Evolutionary conservation across 164 flowering plant species (phyloP).

Genomic region (Umbellularia californica): DNA sequence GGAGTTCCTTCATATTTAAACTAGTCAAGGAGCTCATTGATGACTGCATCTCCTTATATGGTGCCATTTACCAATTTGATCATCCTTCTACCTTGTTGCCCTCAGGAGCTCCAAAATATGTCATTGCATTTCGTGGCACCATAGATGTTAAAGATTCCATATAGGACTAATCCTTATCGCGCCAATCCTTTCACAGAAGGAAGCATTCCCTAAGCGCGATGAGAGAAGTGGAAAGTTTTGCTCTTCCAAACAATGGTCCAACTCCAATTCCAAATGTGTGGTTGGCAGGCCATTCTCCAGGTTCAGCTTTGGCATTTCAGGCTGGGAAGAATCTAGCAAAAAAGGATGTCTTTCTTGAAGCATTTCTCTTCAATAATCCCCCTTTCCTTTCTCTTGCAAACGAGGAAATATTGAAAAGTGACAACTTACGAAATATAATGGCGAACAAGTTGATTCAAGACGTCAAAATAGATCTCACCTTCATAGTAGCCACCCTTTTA

Average conservation of each 20-base stretch:
- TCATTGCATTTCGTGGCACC: conserved; percentile 78
- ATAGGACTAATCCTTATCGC: conserved; percentile 42
- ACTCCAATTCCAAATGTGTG: conserved; percentile 45
- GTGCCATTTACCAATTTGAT: conserved; percentile 61
- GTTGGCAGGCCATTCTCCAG: conserved; percentile 91
- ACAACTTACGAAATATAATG: conserved; percentile 50
- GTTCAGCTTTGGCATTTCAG: conserved; percentile 78
- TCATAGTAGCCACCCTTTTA: conserved; percentile 57
- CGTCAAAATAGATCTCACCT: too few relatives aligned
- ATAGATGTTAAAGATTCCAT: conserved; percentile 36
- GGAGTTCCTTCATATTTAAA: conserved; percentile 61
- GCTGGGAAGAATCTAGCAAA: conserved; percentile 85
- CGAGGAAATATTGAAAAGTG: conserved; percentile 56
- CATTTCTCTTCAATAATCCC: conserved; percentile 83
- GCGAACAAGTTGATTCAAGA: conserved; percentile 33
- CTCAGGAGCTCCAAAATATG: conserved; percentile 40
- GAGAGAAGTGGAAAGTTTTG: conserved; percentile 57
- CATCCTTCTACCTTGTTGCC: conserved; percentile 1
- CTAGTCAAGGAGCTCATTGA: conserved; percentile 51
- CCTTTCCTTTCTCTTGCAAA: conserved; percentile 77
- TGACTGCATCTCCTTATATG: conserved; percentile 64
- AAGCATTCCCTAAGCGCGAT: conserved; percentile 65
- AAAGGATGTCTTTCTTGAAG: conserved; percentile 43
- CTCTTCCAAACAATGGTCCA: conserved; percentile 23
- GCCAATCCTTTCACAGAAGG: conserved; percentile 58